A percentile compares a stretch with the other conserved stretches of the same genome.
These are phyloP conservation scores for Nematocida sp. DNA, from an alignment of 371 early-diverging fungal genomes.

Conservation along the genomic window DNA sequence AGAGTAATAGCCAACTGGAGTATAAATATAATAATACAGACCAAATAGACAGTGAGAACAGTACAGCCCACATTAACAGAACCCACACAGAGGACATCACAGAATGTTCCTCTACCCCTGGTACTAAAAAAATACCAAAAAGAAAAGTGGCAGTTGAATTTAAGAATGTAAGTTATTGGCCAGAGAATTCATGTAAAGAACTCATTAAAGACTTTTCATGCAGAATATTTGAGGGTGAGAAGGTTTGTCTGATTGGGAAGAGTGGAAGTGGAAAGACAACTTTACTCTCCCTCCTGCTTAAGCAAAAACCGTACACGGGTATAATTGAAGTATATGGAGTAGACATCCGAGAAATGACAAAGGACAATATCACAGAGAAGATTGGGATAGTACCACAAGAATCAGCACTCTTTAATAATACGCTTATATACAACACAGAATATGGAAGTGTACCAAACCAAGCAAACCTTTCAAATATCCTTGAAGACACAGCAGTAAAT, in stretches of 20 bases:
- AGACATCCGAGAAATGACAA: slow-evolving; percentile 73
- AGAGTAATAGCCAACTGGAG: no score
- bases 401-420: slow-evolving; percentile 76
- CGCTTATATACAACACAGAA: slow-evolving; percentile 76
- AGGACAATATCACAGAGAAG: slow-evolving; percentile 73
- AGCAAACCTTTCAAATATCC: slow-evolving; percentile 72
- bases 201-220: slow-evolving; percentile 78
- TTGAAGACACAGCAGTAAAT: slow-evolving; percentile 75
- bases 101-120: not conserved
- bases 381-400: slow-evolving; percentile 83
- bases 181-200: slow-evolving; percentile 59
- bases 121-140: not conserved
- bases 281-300: slow-evolving; percentile 75
- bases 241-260: slow-evolving; percentile 82
- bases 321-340: slow-evolving; percentile 76
- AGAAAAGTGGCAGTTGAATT: slow-evolving; percentile 18
- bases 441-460: slow-evolving; percentile 71
- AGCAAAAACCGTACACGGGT: slow-evolving; percentile 79
- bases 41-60: not conserved
- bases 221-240: slow-evolving; percentile 72
- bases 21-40: not conserved
- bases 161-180: slow-evolving; percentile 28
- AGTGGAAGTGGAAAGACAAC: slow-evolving; percentile 99
- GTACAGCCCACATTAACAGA: not conserved
- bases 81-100: no score